These are phyloP conservation scores for Pisolithus albus DNA, from an alignment of 768 basidiomycete species.

Conservation along the genomic window DNA sequence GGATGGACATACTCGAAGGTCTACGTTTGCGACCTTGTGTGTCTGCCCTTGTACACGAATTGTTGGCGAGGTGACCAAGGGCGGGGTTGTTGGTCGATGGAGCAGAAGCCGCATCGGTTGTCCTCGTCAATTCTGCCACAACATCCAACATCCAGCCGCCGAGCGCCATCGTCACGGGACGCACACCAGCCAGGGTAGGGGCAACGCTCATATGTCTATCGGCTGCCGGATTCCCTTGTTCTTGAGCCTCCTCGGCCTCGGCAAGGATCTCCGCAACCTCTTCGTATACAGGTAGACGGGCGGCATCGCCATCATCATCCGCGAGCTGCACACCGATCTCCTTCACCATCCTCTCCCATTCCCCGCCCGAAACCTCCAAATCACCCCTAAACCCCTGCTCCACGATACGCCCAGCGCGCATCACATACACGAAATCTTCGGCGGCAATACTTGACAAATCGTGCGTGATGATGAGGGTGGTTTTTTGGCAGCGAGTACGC, in stretches of 20 bases:
- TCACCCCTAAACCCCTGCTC: constrained; percentile 86
- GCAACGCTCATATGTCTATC: constrained; percentile 39
- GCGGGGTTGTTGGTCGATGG: constrained; percentile 14
- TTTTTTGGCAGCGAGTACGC: constrained; percentile 57
- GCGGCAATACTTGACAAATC: constrained; percentile 77
- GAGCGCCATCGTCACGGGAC: constrained; percentile 45
- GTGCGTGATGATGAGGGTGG: constrained; percentile 65
- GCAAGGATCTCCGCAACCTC: constrained; percentile 39
- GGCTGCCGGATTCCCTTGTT: constrained; percentile 28
- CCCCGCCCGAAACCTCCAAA: constrained; percentile 56
- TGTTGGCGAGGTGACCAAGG: neutral
- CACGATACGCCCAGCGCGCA: constrained; percentile 70
- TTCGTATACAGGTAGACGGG: constrained; percentile 24
- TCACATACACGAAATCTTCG: constrained; percentile 87
- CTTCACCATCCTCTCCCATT: constrained; percentile 66
- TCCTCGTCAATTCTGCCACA: constrained; percentile 54
- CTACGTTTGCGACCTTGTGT: constrained; percentile 9
- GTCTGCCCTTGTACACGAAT: constrained; percentile 14
- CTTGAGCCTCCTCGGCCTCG: neutral
- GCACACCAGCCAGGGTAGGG: constrained; percentile 30
- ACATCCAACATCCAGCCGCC: constrained; percentile 87
- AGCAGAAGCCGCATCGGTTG: constrained; percentile 11
- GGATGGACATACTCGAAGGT: constrained; percentile 32
- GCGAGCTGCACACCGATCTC: constrained; percentile 51
- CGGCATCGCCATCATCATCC: constrained; percentile 17